Evolutionary conservation across 108 stramenopile species (phyloP), one percentile per base, ranked within the genome.

Genomic region (Cyclostephanos invisitatus): DNA sequence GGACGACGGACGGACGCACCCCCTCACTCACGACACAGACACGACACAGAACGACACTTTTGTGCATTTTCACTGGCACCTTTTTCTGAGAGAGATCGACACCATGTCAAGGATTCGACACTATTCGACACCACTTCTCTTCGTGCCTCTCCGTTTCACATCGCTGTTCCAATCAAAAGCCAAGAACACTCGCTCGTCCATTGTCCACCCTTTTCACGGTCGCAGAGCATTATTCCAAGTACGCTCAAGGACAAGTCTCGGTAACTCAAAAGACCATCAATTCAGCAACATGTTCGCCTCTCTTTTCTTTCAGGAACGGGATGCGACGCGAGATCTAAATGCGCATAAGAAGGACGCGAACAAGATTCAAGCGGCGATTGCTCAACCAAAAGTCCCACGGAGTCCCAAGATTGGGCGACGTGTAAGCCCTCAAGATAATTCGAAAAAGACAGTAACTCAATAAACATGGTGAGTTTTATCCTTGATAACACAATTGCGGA

Each of bases 281-380:
- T 36, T 40, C 21, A 42, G 25, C 15, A 67, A 20, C n/a, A 79
- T 79, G 78, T 79, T 79, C 50, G 71, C 72, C 47, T 71, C 71
- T 28, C 62, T 79, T 12, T 68, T 73, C 28, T 68, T 79, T 28
- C 71, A 73, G 48, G 78, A 79, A 55, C 78, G 78, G 27, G 78
- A 72, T 38, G 78, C 71, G 20, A 61, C 25, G 44, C 48, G 54
- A 22, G 66, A 72, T 36, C 51, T 79, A 20, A 79, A 62, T n/a
- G 60, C 58, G 18, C 78, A 79, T 55, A 62, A 64, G 38, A 50
- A 73, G 10, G 48, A 58, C 0, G 46, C 48, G 5, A 18, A 25
- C 9, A 64, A 64, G 66, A 50, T 37, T 14, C 29, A 42, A 49
- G 69, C 53, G 22, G 22, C 62, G 17, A 22, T 44, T 3, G 54